Conservation (phyloP, 1,284 basidiomycete genomes). For the Melampsora abietis-canadensis region DNA sequence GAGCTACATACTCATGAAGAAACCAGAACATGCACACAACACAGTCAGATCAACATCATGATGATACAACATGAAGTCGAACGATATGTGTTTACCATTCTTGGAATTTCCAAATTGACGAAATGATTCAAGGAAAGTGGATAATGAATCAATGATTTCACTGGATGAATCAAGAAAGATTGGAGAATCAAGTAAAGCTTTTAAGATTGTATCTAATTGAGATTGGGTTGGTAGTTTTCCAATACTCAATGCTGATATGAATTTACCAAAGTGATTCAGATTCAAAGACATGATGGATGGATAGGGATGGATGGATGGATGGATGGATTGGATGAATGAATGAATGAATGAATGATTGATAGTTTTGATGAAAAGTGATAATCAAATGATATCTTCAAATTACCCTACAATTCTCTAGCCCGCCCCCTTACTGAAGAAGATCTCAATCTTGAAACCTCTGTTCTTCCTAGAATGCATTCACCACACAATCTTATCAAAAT, state of each 20-base stretch:
- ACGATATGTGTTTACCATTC: not conserved
- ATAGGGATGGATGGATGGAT: too few relatives aligned
- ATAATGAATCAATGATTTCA: constrained; percentile 12
- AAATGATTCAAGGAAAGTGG: not conserved
- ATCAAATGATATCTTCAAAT: too few relatives aligned
- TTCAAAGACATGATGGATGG: not conserved
- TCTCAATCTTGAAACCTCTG: too few relatives aligned
- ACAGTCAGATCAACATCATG: not conserved
- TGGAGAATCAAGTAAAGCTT: constrained; percentile 17
- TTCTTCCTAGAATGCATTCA: too few relatives aligned
- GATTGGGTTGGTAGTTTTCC: constrained; percentile 30
- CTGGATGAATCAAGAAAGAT: constrained; percentile 10
- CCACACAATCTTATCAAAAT: too few relatives aligned
- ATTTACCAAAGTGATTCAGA: constrained; percentile 1
- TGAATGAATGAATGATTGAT: too few relatives aligned
- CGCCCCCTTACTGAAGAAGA: too few relatives aligned
- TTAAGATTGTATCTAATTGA: constrained; percentile 15
- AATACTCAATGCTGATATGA: not conserved
- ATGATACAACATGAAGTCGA: not conserved
- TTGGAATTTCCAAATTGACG: constrained; percentile 14
- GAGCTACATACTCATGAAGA: not conserved
- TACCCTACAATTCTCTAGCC: too few relatives aligned
- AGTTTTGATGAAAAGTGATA: too few relatives aligned
- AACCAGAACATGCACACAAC: not conserved
- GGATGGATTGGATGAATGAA: too few relatives aligned